phyloP scores from a whole-genome alignment of 768 basidiomycete species.

The Chalciporus chontae region DNA sequence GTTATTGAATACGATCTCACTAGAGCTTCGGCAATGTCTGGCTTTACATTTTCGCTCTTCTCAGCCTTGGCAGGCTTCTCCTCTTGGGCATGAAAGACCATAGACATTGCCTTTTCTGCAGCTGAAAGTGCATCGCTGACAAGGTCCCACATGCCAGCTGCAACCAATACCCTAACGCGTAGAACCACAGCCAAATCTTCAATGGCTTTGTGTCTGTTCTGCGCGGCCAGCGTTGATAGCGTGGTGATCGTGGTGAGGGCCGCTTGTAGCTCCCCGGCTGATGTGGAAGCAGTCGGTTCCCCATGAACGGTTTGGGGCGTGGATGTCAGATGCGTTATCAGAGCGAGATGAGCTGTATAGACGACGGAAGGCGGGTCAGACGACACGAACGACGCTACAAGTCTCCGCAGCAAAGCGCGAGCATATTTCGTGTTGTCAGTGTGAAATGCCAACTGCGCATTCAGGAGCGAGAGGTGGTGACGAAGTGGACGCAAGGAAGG shows the following conservation, averaged over 20 bases:
- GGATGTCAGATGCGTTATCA: slow-evolving; percentile 44
- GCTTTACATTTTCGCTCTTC: slow-evolving; percentile 10
- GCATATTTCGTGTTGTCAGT: slow-evolving; percentile 55
- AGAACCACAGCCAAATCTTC: slow-evolving; percentile 51
- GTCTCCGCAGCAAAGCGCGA: slow-evolving; percentile 53
- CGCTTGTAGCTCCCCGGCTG: slow-evolving; percentile 24
- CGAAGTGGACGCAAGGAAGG: slow-evolving; percentile 61
- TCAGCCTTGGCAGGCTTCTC: slow-evolving; percentile 2
- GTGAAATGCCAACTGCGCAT: slow-evolving; percentile 50
- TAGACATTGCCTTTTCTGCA: slow-evolving; percentile 49
- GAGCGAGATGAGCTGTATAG: slow-evolving; percentile 54
- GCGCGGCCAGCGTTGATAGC: slow-evolving; percentile 30
- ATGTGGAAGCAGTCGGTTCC: slow-evolving; percentile 1
- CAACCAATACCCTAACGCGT: slow-evolving; percentile 53
- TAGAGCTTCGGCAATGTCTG: slow-evolving; percentile 10
- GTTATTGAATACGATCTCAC: slow-evolving; percentile 31
- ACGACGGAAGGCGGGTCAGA: slow-evolving; percentile 50
- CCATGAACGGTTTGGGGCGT: slow-evolving; percentile 5
- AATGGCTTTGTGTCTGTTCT: slow-evolving; percentile 40
- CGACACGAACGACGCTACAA: slow-evolving; percentile 43
- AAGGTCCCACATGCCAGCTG: slow-evolving; percentile 51
- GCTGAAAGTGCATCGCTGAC: slow-evolving; percentile 45
- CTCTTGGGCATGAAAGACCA: slow-evolving; percentile 28
- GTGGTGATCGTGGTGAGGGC: slow-evolving; percentile 33
- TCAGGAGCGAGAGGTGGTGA: slow-evolving; percentile 57